These are phyloP conservation scores for Gyromitra esculenta DNA, from an alignment of 2,329 filamentous ascomycete genomes.

Conservation along the genomic window DNA sequence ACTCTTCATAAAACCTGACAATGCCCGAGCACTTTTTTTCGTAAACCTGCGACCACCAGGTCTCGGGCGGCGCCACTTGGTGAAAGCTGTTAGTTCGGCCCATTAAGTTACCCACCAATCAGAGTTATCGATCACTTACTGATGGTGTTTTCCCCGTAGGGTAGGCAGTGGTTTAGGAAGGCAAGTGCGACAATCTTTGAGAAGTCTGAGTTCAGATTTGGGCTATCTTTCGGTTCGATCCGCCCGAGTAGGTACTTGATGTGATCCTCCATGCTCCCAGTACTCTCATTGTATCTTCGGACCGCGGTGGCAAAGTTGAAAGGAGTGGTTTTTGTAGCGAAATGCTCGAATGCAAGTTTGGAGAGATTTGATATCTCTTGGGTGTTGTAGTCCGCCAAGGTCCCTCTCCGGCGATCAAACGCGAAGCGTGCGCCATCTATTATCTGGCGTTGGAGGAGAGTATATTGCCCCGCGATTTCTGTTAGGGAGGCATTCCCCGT, in stretches of 20 bases:
- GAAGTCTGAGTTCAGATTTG: not conserved
- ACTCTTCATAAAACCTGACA: not conserved
- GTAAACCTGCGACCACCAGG: constrained; percentile 15
- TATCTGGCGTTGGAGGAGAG: constrained; percentile 12
- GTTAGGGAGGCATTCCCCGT: not conserved
- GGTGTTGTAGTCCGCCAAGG: constrained; percentile 12
- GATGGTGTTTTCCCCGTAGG: not conserved
- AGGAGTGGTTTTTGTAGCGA: not conserved
- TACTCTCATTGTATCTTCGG: not conserved
- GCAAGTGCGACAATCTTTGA: constrained; percentile 13
- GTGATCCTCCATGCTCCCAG: constrained; percentile 11
- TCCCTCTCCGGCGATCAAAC: not conserved
- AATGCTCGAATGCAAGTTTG: constrained; percentile 4
- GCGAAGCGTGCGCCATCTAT: not conserved
- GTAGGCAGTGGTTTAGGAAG: constrained; percentile 13
- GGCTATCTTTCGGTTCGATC: not conserved
- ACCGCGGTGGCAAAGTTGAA: constrained; percentile 13
- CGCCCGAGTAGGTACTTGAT: constrained; percentile 8
- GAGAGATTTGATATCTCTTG: constrained; percentile 11
- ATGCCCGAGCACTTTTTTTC: constrained; percentile 13
- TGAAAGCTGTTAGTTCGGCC: not conserved
- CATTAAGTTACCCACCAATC: not conserved
- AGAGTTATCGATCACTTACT: constrained; percentile 1
- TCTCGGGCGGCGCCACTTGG: constrained; percentile 2
- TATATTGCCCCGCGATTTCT: not conserved